Evolutionary conservation across 2,329 filamentous ascomycete species (phyloP).

Genomic region (Magnaporthiopsis incrustans): DNA sequence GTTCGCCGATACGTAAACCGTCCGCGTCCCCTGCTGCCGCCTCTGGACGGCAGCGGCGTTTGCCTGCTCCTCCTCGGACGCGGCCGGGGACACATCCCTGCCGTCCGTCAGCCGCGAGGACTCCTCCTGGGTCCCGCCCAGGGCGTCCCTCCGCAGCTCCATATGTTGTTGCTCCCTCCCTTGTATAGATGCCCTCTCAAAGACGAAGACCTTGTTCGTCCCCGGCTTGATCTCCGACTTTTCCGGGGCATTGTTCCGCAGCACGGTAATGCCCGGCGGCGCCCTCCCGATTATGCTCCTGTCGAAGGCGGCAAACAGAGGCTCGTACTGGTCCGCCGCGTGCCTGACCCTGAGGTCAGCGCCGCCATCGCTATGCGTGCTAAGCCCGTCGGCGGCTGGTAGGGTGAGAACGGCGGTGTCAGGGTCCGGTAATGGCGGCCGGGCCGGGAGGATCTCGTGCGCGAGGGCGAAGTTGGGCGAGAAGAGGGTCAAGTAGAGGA

Average conservation of each 20-base stretch:
- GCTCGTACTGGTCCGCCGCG: constrained; percentile 36
- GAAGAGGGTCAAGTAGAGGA: constrained; percentile 54
- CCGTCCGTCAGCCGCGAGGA: constrained; percentile 14
- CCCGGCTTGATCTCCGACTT: constrained; percentile 55
- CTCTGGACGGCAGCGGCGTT: constrained; percentile 9
- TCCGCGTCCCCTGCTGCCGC: constrained; percentile 28
- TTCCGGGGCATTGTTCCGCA: constrained; percentile 57
- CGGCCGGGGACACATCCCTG: constrained; percentile 5
- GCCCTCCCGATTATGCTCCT: constrained; percentile 56
- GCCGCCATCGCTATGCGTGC: background rate
- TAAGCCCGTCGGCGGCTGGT: constrained; percentile 8
- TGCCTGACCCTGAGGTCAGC: background rate
- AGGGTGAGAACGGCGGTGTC: constrained; percentile 11
- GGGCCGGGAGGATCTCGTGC: constrained; percentile 32
- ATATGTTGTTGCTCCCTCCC: constrained; percentile 22
- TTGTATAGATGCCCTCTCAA: constrained; percentile 48
- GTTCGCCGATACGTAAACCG: constrained; percentile 76
- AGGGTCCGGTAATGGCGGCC: constrained; percentile 10
- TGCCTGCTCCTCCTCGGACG: constrained; percentile 11
- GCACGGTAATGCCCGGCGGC: constrained; percentile 38
- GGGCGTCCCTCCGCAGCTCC: constrained; percentile 18
- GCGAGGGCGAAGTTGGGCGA: constrained; percentile 55
- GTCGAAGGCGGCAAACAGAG: constrained; percentile 54
- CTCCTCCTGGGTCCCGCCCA: constrained; percentile 16
- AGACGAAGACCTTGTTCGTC: constrained; percentile 54